Base-by-base conservation (phyloP, 805 yeast genomes). In the Teunomyces cretensis region DNA sequence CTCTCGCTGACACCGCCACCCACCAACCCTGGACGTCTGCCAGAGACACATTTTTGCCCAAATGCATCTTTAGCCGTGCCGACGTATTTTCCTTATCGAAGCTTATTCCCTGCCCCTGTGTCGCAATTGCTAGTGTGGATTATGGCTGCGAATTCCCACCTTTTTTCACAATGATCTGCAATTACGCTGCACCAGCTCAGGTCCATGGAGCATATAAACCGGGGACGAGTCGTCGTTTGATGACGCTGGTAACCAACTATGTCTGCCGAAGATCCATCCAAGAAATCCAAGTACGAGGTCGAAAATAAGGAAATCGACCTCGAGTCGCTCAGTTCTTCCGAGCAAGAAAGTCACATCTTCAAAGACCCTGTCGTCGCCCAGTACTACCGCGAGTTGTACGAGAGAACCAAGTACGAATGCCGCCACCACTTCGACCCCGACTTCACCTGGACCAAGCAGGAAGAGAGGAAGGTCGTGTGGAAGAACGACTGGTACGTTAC, bases 391-490 rank as follows among this genome's bases (percentile, higher is more conserved):
- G 53, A 63, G 0, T 35, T 79, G 6, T 81, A 81, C 52, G 80
- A 79, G 35, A 50, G 58, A 2, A 58, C 78, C 1, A 38, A 74
- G 8, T 83, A 83, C 54, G 88, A 83, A 55, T 76, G 84, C 48
- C 67, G 78, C 16, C 64, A 68, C 30, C 68, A 68, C 13, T 78
- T 83, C 54, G 87, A 84, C 55, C 84, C 87, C 0, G 67, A 69
- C 0, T 72, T 81, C 31, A 67, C 70, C 9, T 60, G 64, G 64
- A 52, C 59, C 2, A 30, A 39, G 4, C 54, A 52, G 14, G 64
- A 60, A 36, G 64, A 60, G 36, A 52, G 47, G 19, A 47, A 46
- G 30, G 33, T 60, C 7, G 39, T 55, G 4, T 43, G 60, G 40
- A 59, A 59, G 42, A 49, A 52, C 32, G 57, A 60, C 42, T 55